Base-by-base conservation (phyloP, 2,329 filamentous ascomycete genomes). In the Neofusicoccum umdonicola region DNA sequence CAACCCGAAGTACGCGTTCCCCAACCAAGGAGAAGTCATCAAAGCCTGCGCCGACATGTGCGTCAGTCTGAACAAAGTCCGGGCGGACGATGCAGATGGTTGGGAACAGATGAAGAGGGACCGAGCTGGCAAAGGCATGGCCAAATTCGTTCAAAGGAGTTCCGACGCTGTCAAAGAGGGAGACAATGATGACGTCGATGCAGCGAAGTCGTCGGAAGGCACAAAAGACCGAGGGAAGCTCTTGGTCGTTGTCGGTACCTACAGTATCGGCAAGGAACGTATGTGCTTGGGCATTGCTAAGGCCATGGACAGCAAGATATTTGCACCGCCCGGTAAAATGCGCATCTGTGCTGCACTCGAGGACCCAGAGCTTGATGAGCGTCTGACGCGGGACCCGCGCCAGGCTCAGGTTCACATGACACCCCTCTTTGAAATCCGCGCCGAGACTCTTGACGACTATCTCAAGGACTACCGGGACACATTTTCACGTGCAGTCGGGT, bases 331-430 rank as follows among this genome's bases (percentile, higher is more conserved):
- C 0, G 83, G 85, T 62, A 99, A 99, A 79, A 90, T 92, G 74
- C 87, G 88, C 67, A 92, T 98, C 31, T 93, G 92, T 78, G 84
- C 86, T 22, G 92, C 92, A 68, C 85, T 99, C 0, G 93, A 93
- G 73, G 94, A 98, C 73, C 84, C 90, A 0, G 93, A 97, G 72
- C 84, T 99, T 4, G 82, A 88, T 31, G 84, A 85, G 0, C 85
- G 92, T 3, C 85, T 99, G 71, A 99, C 95, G 0, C 83, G 84
- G 7, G 82, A 97, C 73, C 93, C 95, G 0, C 80, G 85, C 22
- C 91, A 92, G 71, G 95, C 95, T 0, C 94, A 98, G 77, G 93
- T 99, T 0, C 95, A 99, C 78, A 97, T 99, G 93, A 96, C 97
- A 71, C 93, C 91, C 71, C 83, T 99, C 9, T 95, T 95, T 83